Evolutionary conservation across 495 filamentous ascomycete species (phyloP).

Genomic region (Cudoniella acicularis): DNA sequence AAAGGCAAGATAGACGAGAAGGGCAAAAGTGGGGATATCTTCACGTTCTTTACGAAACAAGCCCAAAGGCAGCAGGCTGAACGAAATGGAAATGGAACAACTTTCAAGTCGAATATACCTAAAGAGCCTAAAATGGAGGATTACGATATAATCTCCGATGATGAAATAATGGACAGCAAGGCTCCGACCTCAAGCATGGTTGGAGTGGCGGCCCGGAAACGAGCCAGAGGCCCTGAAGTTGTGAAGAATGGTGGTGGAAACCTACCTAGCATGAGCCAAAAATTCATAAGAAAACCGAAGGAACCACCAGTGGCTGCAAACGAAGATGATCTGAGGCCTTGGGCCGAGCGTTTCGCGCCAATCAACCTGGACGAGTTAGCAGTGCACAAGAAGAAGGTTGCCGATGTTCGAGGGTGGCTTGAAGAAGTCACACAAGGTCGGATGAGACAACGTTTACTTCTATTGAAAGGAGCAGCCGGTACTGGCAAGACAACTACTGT

Average conservation of each 20-base stretch:
- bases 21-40: constrained; percentile 44
- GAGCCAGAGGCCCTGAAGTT: constrained; percentile 21
- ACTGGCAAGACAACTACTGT: constrained; percentile 90
- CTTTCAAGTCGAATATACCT: neutral
- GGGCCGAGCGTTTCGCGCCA: constrained; percentile 83
- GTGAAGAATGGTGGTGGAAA: constrained; percentile 14
- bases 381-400: constrained; percentile 90
- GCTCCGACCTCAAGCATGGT: constrained; percentile 39
- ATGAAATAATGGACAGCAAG: constrained; percentile 37
- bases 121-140: constrained; percentile 8
- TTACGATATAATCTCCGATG: constrained; percentile 39
- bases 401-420: constrained; percentile 80
- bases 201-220: constrained; percentile 41
- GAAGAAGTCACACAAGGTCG: constrained; percentile 64
- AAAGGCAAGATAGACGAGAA: constrained; percentile 37
- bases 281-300: constrained; percentile 33
- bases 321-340: constrained; percentile 57
- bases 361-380: constrained; percentile 72
- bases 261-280: constrained; percentile 25
- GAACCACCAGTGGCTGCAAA: constrained; percentile 15
- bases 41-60: constrained; percentile 51
- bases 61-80: constrained; percentile 34
- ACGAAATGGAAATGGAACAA: constrained; percentile 16
- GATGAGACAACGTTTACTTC: constrained; percentile 63
- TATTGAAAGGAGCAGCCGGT: constrained; percentile 89